A percentile compares a stretch with the other conserved stretches of the same genome.
Conservation (phyloP, 176 grass and related monocot genomes). For the Cenchrus americanus region DNA sequence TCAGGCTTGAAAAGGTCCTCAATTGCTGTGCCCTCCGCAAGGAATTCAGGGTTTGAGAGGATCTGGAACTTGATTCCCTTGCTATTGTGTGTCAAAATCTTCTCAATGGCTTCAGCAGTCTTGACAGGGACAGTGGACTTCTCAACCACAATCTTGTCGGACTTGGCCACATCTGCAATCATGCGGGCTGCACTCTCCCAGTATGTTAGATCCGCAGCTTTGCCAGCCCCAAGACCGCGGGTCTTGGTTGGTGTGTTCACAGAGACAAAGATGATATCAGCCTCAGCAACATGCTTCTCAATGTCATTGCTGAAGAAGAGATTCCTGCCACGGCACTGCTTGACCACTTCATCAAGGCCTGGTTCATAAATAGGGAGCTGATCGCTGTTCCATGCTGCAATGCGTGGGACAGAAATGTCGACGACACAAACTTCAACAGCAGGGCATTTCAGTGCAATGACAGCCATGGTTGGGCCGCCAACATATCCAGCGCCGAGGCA, state of each 20-base stretch:
- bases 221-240: slow-evolving; percentile 67
- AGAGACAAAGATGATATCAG: slow-evolving; percentile 49
- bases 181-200: slow-evolving; percentile 78
- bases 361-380: slow-evolving; percentile 51
- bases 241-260: slow-evolving; percentile 75
- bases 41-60: slow-evolving; percentile 74
- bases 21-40: slow-evolving; percentile 69
- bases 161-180: slow-evolving; percentile 69
- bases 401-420: slow-evolving; percentile 42
- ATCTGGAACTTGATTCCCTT: slow-evolving; percentile 76
- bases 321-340: slow-evolving; percentile 46
- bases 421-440: slow-evolving; percentile 40
- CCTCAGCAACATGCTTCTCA: slow-evolving; percentile 47
- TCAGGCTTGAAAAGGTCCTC: slow-evolving; percentile 67
- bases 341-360: slow-evolving; percentile 45
- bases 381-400: slow-evolving; percentile 46
- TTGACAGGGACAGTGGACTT: slow-evolving; percentile 64
- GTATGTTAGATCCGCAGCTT: slow-evolving; percentile 71
- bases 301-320: slow-evolving; percentile 47
- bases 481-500: slow-evolving; percentile 52
- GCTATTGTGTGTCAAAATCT: slow-evolving; percentile 73
- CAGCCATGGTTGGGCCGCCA: slow-evolving; percentile 47
- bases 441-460: slow-evolving; percentile 49
- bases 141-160: slow-evolving; percentile 75
- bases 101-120: slow-evolving; percentile 70